Evolutionary conservation across 2,329 filamentous ascomycete genomes (phyloP).

Genomic region (Orbilia oligospora): DNA sequence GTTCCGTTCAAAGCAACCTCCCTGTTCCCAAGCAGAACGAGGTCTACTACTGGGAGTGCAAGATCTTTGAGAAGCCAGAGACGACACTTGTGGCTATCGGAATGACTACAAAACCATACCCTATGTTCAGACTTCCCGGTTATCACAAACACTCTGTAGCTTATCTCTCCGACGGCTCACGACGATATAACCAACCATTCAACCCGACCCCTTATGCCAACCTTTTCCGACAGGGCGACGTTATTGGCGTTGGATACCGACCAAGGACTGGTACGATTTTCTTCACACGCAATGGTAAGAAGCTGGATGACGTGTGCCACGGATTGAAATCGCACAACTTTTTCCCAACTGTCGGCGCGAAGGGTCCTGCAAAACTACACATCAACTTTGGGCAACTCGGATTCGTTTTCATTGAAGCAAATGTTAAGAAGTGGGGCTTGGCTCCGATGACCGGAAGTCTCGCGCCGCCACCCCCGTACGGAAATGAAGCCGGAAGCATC

Average conservation of each 20-base stretch:
- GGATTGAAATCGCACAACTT: constrained; percentile 96
- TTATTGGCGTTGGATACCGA: constrained; percentile 94
- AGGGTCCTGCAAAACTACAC: constrained; percentile 90
- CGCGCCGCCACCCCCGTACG: constrained; percentile 94
- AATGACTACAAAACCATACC: constrained; percentile 96
- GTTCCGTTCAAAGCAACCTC: constrained; percentile 95
- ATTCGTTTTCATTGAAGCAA: constrained; percentile 98
- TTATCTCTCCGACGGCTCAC: constrained; percentile 87
- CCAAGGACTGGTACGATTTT: constrained; percentile 95
- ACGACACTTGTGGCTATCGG: constrained; percentile 88
- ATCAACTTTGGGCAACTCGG: constrained; percentile 98
- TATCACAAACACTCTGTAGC: constrained; percentile 94
- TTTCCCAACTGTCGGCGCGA: constrained; percentile 96
- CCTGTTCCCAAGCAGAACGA: constrained; percentile 99
- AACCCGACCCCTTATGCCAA: constrained; percentile 83
- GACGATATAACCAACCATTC: constrained; percentile 95
- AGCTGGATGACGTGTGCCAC: constrained; percentile 92
- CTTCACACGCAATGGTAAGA: constrained; percentile 98
- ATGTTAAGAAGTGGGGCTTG: constrained; percentile 99
- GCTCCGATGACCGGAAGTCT: constrained; percentile 96
- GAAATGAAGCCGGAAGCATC: constrained; percentile 96
- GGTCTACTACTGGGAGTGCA: constrained; percentile 99
- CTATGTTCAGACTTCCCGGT: constrained; percentile 90
- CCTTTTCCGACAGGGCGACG: constrained; percentile 89
- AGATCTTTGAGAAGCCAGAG: constrained; percentile 98